Base-by-base conservation (phyloP, 1,284 basidiomycete species). In the Moesziomyces sp. region DNA sequence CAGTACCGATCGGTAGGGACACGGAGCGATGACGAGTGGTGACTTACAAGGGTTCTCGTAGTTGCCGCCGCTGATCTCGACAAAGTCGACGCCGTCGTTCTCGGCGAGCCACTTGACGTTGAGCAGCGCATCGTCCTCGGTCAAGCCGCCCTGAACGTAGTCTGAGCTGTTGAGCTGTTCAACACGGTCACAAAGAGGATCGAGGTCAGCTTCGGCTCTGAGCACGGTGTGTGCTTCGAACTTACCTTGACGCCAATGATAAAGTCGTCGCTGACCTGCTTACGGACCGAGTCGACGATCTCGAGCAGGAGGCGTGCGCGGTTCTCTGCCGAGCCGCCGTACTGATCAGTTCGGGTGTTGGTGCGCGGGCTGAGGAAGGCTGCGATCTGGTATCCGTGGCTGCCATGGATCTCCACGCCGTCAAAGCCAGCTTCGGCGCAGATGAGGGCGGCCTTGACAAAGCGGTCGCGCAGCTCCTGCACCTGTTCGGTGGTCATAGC, bases 51-150 rank as follows among this genome's bases (percentile, higher is more conserved):
- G 91, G 26, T 88, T 88, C 81, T 94, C 92, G 77, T 95, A 95
- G 79, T 91, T 91, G 2, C 93, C 93, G 4, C 93, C 93, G 69
- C 91, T 93, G 63, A 95, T 89, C 85, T 94, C 92, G 53, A 95
- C 90, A 82, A 93, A 92, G 83, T 94, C 93, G 1, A 93, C 83
- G 13, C 85, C 85, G 0, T 87, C 87, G 88, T 91, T 92, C 26
- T 85, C 84, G 0, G 90, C 88, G 44, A 95, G 89, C 59, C 87
- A 84, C 34, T 85, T 83, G 19, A 94, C 86, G 73, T 94, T 90
- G 40, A 86, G 84, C 4, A 93, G 84, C 2, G 90, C 91, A 46
- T 88, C 87, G n/a, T 87, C 84, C 38, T 86, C 85, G 19, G 71
- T 81, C 23, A 86, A 67, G 11, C 87, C 87, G 5, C 87, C 86